phyloP scores from a whole-genome alignment of 805 yeast genomes.

The Ogataea henricii region DNA sequence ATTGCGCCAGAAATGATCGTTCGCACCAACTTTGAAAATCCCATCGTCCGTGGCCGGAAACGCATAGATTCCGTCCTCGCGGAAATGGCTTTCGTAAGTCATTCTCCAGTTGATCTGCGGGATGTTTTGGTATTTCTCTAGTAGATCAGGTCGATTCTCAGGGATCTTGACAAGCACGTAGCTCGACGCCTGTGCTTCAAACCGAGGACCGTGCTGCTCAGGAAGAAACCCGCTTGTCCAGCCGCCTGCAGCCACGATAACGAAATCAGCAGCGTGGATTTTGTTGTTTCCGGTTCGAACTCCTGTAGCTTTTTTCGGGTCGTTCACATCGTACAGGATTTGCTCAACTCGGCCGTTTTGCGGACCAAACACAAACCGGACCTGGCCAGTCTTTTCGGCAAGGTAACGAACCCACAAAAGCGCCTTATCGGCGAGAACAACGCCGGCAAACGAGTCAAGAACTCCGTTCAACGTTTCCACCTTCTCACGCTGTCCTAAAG shows the following conservation, averaged over 20 bases:
- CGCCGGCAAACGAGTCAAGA: constrained; percentile 34
- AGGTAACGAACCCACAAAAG: constrained; percentile 30
- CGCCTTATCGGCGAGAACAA: constrained; percentile 35
- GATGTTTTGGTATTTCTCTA: constrained; percentile 34
- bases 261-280: constrained; percentile 26
- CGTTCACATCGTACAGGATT: constrained; percentile 16
- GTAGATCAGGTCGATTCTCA: constrained; percentile 34
- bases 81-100: constrained; percentile 15
- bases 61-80: constrained; percentile 18
- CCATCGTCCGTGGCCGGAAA: constrained; percentile 23
- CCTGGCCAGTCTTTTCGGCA: constrained; percentile 30
- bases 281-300: constrained; percentile 28
- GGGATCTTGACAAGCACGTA: constrained; percentile 36
- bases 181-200: constrained; percentile 38
- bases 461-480: constrained; percentile 20
- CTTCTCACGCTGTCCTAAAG: constrained; percentile 14
- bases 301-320: constrained; percentile 29
- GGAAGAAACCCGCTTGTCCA: constrained; percentile 33
- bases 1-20: constrained; percentile 17
- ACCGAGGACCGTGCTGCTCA: constrained; percentile 30
- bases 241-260: constrained; percentile 32
- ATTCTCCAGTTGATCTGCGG: constrained; percentile 37
- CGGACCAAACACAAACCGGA: constrained; percentile 35
- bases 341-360: constrained; percentile 30
- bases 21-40: constrained; percentile 16